phyloP scores from a whole-genome alignment of 1,284 basidiomycete genomes.

The Vanrija pseudolonga region DNA sequence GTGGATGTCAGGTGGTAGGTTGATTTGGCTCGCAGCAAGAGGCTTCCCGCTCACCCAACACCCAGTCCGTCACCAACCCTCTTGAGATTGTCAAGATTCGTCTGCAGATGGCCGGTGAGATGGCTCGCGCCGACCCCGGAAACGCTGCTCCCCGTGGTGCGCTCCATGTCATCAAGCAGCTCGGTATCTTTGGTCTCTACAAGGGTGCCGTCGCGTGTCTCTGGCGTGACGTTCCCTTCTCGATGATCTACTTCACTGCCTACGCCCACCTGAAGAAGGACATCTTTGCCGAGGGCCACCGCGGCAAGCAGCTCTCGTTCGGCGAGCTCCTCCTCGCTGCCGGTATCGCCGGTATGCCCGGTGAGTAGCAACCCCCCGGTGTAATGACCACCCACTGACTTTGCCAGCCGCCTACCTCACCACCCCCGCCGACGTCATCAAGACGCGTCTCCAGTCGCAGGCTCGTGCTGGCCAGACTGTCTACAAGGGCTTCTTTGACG shows the following conservation, averaged over 20 bases:
- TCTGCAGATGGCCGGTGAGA: slow-evolving; percentile 84
- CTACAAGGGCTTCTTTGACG: slow-evolving; percentile 88
- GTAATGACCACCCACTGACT: neutral
- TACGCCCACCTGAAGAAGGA: slow-evolving; percentile 62
- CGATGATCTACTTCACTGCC: slow-evolving; percentile 54
- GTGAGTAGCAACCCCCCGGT: slow-evolving; percentile 35
- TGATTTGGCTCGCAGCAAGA: neutral
- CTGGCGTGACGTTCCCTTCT: slow-evolving; percentile 78
- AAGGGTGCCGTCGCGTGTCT: slow-evolving; percentile 52
- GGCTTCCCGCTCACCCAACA: neutral
- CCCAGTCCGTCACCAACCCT: slow-evolving; percentile 89
- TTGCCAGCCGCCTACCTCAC: slow-evolving; percentile 22
- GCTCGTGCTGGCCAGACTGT: slow-evolving; percentile 84
- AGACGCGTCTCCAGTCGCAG: slow-evolving; percentile 98
- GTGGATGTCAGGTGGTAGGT: slow-evolving; percentile 95
- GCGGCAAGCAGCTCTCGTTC: slow-evolving; percentile 88
- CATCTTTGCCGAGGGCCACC: slow-evolving; percentile 90
- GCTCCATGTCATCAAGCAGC: slow-evolving; percentile 83
- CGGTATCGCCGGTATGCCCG: slow-evolving; percentile 73
- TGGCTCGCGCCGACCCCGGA: slow-evolving; percentile 67
- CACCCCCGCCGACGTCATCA: slow-evolving; percentile 73
- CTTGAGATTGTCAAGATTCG: slow-evolving; percentile 84
- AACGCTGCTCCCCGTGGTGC: slow-evolving; percentile 78
- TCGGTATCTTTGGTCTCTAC: slow-evolving; percentile 90
- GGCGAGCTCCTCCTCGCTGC: slow-evolving; percentile 71